These are phyloP conservation scores for Candida ascalaphidarum DNA, from an alignment of 805 yeast species.

Conservation along the genomic window DNA sequence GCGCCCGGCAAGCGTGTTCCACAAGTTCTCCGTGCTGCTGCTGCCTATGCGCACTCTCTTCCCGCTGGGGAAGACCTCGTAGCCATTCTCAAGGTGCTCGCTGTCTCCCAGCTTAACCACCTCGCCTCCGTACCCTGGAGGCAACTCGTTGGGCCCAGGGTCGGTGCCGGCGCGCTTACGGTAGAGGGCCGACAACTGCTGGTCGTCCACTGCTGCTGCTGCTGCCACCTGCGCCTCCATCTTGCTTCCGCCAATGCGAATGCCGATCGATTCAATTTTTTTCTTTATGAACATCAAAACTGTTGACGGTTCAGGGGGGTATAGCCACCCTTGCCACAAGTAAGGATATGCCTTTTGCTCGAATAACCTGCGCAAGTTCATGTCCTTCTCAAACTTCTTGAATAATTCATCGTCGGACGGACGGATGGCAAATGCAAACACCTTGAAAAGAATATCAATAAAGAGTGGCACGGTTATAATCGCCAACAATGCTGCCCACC, in stretches of 20 bases:
- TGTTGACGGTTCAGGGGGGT: constrained; percentile 39
- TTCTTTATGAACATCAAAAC: not conserved
- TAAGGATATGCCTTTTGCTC: constrained; percentile 70
- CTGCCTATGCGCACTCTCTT: constrained; percentile 42
- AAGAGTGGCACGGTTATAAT: constrained; percentile 50
- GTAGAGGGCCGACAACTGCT: constrained; percentile 22
- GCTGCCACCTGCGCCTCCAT: not conserved
- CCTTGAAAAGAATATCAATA: constrained; percentile 58
- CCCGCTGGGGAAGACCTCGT: constrained; percentile 71
- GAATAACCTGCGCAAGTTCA: constrained; percentile 54
- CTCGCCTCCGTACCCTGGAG: constrained; percentile 37
- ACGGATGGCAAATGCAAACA: constrained; percentile 42
- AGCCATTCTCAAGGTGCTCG: constrained; percentile 26
- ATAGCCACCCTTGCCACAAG: constrained; percentile 71
- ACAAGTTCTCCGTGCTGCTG: too few species aligned
- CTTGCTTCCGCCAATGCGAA: too few species aligned
- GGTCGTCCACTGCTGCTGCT: constrained; percentile 5
- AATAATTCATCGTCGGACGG: constrained; percentile 77
- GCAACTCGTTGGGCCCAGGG: constrained; percentile 38
- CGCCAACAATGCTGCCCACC: constrained; percentile 75
- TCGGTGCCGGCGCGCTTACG: constrained; percentile 44
- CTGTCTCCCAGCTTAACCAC: constrained; percentile 18
- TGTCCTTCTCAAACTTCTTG: constrained; percentile 66
- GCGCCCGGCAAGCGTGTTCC: too few species aligned
- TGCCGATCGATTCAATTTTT: too few species aligned